Percentiles rank a stretch among this genome's conserved stretches.
phyloP scores from a whole-genome alignment of 305 asterid species.

The Striga hermonthica region DNA sequence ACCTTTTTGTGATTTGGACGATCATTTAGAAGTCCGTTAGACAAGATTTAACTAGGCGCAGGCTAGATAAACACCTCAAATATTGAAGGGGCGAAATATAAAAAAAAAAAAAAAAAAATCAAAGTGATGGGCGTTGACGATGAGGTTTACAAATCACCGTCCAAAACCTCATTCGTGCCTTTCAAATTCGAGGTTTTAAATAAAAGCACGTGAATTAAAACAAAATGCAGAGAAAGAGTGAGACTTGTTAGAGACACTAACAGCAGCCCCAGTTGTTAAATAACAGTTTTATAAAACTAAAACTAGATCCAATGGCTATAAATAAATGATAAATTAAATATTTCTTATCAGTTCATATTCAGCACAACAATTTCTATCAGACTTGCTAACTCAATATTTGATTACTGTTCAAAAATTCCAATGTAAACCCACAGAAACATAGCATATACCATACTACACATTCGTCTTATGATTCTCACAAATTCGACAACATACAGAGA shows the following conservation, averaged over 20 bases:
- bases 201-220: not conserved
- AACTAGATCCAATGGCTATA: not conserved
- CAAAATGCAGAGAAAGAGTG: not conserved
- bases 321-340: not conserved
- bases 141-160: not conserved
- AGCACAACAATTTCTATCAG: not conserved
- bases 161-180: constrained; percentile 2
- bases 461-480: no score
- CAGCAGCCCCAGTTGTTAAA: no score
- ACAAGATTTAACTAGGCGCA: no score
- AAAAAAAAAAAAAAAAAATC: not conserved
- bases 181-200: not conserved
- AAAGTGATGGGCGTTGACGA: not conserved
- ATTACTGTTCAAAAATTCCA: not conserved
- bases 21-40: no score
- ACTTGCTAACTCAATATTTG: not conserved
- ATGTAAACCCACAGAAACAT: no score
- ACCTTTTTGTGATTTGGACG: no score
- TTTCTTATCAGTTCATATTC: no score
- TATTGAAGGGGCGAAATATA: no score
- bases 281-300: no score
- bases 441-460: no score
- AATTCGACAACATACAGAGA: no score
- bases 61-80: no score
- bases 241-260: not conserved